Percentiles rank a stretch among this genome's conserved stretches.
Evolutionary conservation across 257 asterid species (phyloP).

Genomic region (Solanum chmielewskii): DNA sequence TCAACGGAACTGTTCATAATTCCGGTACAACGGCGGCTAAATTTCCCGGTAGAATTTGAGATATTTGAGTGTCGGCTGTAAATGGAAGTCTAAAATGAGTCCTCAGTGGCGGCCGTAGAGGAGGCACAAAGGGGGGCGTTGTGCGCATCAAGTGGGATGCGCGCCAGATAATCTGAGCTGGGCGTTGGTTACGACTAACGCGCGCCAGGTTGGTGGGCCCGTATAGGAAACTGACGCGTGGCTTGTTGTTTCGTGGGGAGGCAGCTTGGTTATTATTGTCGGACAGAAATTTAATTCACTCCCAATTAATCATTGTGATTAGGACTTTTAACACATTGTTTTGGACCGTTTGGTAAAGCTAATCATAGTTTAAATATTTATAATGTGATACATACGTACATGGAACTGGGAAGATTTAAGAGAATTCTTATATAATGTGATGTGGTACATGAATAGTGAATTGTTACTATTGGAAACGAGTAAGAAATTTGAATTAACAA

Average conservation of each 20-base stretch:
- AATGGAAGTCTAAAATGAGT: neutral
- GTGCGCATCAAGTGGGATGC: neutral
- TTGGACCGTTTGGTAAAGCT: neutral
- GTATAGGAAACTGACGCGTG: neutral
- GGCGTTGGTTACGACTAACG: neutral
- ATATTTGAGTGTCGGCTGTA: neutral
- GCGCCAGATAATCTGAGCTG: conserved; percentile 5
- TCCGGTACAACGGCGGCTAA: neutral
- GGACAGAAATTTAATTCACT: neutral
- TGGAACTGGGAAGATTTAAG: neutral
- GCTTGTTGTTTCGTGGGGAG: neutral
- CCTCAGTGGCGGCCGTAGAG: neutral
- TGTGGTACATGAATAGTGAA: neutral
- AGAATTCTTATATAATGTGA: neutral
- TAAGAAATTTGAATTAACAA: neutral
- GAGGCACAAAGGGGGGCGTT: neutral
- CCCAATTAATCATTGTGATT: neutral
- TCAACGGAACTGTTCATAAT: neutral
- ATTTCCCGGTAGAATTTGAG: neutral
- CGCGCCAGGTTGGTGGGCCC: conserved; percentile 12
- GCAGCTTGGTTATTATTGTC: neutral
- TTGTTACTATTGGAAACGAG: neutral
- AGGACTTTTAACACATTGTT: neutral
- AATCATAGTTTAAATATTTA: neutral
- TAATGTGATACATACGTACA: neutral